Conservation (phyloP, 306 rosid genomes). For the Vachellia collinsii region DNA sequence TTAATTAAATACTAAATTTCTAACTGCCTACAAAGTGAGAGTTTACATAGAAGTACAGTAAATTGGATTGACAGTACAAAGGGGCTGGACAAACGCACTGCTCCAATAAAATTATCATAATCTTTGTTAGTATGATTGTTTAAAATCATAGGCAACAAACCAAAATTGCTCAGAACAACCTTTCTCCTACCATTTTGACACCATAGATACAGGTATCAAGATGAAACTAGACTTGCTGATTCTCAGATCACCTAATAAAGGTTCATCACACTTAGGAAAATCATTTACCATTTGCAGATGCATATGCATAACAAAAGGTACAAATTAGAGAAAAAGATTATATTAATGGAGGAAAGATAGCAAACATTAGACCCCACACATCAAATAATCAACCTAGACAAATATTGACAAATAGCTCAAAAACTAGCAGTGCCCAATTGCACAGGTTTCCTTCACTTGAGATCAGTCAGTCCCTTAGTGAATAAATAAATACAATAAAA, state of each 20-base stretch:
- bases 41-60: neutral
- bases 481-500: conserved; percentile 25
- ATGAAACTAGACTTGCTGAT: neutral
- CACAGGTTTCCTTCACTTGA: neutral
- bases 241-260: neutral
- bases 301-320: neutral
- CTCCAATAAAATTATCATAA: neutral
- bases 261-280: neutral
- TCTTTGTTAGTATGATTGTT: neutral
- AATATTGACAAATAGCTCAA: neutral
- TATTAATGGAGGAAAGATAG: neutral
- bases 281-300: neutral
- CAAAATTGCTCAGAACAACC: neutral
- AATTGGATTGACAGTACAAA: neutral
- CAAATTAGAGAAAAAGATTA: neutral
- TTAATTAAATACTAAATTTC: conserved; percentile 16
- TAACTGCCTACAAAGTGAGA: neutral
- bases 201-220: neutral
- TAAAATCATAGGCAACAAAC: conserved; percentile 8
- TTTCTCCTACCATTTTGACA: conserved; percentile 13
- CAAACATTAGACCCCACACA: neutral
- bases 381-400: neutral
- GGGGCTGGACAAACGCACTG: neutral
- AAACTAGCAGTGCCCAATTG: neutral
- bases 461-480: conserved; percentile 14